A percentile compares a stretch with the other conserved stretches of the same genome.
These are phyloP conservation scores for rapeseed (Brassica napus) DNA, from an alignment of 345 rosid genomes.

Conservation along the genomic window Da-Ae NC_063435.1:24661501-24662000, in stretches of 20 bases:
- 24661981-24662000: background rate
- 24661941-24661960: constrained; percentile 6
- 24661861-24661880: background rate
- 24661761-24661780: too few species aligned
- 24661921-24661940: background rate
- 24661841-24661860: too few species aligned
- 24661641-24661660: too few species aligned
- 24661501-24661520: constrained; percentile 18
- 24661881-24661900: background rate
- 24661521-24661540: constrained; percentile 15
- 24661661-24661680: too few species aligned
- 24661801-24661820: too few species aligned
- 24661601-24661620: background rate
- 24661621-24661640: background rate
- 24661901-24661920: background rate
- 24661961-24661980: background rate
- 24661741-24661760: too few species aligned
- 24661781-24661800: too few species aligned
- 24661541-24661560: background rate
- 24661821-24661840: too few species aligned
- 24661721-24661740: too few species aligned
- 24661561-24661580: background rate
- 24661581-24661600: background rate
- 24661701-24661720: too few species aligned
- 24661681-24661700: too few species aligned